A percentile compares a stretch with the other conserved stretches of the same genome.
Evolutionary conservation across 768 basidiomycete species (phyloP).

Genomic region (Boletellus emodensis): DNA sequence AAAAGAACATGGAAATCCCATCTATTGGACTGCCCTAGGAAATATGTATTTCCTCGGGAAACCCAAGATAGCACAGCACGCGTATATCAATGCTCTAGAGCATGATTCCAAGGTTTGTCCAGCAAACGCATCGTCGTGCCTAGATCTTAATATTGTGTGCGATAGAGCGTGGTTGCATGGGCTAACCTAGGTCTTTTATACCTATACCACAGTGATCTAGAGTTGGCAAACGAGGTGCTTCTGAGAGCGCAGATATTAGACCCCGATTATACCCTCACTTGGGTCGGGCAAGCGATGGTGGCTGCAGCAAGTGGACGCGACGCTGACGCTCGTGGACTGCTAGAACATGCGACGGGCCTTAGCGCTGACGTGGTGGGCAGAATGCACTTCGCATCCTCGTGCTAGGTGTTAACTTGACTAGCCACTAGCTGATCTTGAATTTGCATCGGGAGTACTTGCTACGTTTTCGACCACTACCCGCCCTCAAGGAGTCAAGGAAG

Average conservation of each 20-base stretch:
- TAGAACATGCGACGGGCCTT: conserved; percentile 70
- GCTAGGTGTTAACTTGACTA: conserved; percentile 30
- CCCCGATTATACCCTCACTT: conserved; percentile 83
- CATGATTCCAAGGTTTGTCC: conserved; percentile 70
- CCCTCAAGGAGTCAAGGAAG: conserved; percentile 32
- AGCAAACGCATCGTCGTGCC: not conserved
- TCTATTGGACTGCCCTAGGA: conserved; percentile 83
- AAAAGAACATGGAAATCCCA: conserved; percentile 64
- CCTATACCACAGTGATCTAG: conserved; percentile 69
- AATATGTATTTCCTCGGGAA: conserved; percentile 63
- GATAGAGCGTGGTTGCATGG: conserved; percentile 74
- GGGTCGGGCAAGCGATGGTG: conserved; percentile 85
- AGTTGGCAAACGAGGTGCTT: conserved; percentile 83
- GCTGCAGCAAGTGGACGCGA: conserved; percentile 57
- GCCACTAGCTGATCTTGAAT: conserved; percentile 82
- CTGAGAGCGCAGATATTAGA: conserved; percentile 86
- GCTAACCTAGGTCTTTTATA: conserved; percentile 86
- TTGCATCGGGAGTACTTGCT: conserved; percentile 57
- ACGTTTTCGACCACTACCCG: conserved; percentile 24
- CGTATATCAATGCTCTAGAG: conserved; percentile 86
- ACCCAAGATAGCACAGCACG: conserved; percentile 81
- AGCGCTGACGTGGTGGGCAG: conserved; percentile 50
- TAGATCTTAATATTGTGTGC: not conserved
- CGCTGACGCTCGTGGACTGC: conserved; percentile 59
- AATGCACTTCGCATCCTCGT: not conserved